phyloP scores from a whole-genome alignment of 2,329 filamentous ascomycete species.

The Aphanocladium album region DNA sequence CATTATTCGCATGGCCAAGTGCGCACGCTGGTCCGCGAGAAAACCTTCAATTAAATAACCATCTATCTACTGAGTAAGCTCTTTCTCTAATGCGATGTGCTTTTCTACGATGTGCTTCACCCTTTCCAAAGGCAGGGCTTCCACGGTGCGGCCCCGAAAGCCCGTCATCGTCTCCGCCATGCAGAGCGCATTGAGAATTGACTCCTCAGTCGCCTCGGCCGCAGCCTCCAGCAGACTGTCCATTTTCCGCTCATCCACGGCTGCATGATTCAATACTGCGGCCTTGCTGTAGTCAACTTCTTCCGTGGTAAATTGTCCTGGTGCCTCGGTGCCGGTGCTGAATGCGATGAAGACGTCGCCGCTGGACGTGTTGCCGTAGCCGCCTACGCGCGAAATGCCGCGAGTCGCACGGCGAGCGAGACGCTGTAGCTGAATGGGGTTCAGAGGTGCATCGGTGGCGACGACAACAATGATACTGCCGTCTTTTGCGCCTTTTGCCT shows the following conservation, averaged over 20 bases:
- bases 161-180: constrained; percentile 53
- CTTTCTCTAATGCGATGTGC: constrained; percentile 16
- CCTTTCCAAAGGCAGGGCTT: constrained; percentile 41
- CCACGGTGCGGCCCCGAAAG: constrained; percentile 38
- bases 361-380: constrained; percentile 51
- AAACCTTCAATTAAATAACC: too few relatives aligned
- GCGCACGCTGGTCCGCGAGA: too few relatives aligned
- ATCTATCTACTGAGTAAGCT: constrained; percentile 20
- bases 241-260: constrained; percentile 52
- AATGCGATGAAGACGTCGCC: constrained; percentile 61
- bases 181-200: constrained; percentile 56
- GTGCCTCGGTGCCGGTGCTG: constrained; percentile 49
- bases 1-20: too few relatives aligned
- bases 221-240: constrained; percentile 54
- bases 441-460: constrained; percentile 54
- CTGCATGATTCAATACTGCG: constrained; percentile 31
- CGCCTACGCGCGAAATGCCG: constrained; percentile 52
- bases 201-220: constrained; percentile 56
- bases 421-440: constrained; percentile 49
- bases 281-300: constrained; percentile 38
- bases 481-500: constrained; percentile 45
- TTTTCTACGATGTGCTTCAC: constrained; percentile 39
- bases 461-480: constrained; percentile 56
- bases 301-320: constrained; percentile 22
- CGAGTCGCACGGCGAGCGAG: constrained; percentile 53